These are phyloP conservation scores for Colletotrichum echinochloae DNA, from an alignment of 2,329 filamentous ascomycete genomes.

Conservation along the genomic window DNA sequence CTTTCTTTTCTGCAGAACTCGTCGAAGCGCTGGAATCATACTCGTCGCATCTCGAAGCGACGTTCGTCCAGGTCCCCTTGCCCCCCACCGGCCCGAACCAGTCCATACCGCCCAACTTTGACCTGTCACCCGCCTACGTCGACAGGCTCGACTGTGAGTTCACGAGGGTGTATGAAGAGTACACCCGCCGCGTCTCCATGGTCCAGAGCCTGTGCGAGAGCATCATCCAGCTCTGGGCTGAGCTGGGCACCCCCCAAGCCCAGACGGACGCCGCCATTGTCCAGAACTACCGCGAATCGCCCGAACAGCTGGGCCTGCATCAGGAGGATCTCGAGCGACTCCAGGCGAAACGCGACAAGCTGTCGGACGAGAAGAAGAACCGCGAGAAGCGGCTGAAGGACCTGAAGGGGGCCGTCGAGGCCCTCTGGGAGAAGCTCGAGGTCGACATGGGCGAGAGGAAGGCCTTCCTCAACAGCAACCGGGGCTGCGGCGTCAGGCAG, in stretches of 20 bases:
- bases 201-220: conserved; percentile 83
- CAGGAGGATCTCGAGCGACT: conserved; percentile 85
- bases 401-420: conserved; percentile 81
- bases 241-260: conserved; percentile 92
- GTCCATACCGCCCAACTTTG: conserved; percentile 84
- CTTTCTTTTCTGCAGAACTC: conserved; percentile 71
- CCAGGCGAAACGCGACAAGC: conserved; percentile 79
- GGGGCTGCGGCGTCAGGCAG: conserved; percentile 88
- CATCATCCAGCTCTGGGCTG: conserved; percentile 94
- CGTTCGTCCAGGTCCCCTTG: conserved; percentile 86
- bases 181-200: conserved; percentile 81
- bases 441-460: conserved; percentile 87
- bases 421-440: conserved; percentile 88
- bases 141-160: conserved; percentile 90
- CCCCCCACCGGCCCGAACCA: conserved; percentile 85
- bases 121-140: conserved; percentile 92
- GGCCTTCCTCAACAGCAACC: conserved; percentile 85
- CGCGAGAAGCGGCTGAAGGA: conserved; percentile 84
- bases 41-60: conserved; percentile 91
- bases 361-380: conserved; percentile 87
- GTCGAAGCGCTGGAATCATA: conserved; percentile 95
- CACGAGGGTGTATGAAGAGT: conserved; percentile 95
- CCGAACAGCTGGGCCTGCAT: conserved; percentile 93
- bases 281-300: conserved; percentile 88
- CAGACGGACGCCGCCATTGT: conserved; percentile 91